These are phyloP conservation scores for Penicillium cosmopolitanum DNA, from an alignment of 495 filamentous ascomycete genomes.

Conservation along the genomic window DNA sequence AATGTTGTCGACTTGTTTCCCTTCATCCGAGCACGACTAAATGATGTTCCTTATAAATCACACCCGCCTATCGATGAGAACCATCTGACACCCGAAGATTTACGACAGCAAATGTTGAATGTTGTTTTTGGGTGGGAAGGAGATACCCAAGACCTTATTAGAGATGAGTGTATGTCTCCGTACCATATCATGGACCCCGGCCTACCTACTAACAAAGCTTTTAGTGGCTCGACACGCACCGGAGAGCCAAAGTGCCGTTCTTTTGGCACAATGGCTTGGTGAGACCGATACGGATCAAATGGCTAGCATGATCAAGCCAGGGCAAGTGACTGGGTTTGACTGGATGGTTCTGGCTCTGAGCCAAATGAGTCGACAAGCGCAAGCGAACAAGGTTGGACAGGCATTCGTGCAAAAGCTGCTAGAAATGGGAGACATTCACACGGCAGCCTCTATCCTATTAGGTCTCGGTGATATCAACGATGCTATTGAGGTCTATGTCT, in stretches of 20 bases:
- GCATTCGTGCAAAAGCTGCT: slow-evolving; percentile 90
- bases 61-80: slow-evolving; percentile 63
- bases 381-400: slow-evolving; percentile 87
- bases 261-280: slow-evolving; percentile 90
- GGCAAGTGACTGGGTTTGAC: slow-evolving; percentile 84
- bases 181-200: not conserved
- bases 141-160: slow-evolving; percentile 79
- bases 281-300: slow-evolving; percentile 82
- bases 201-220: slow-evolving; percentile 14
- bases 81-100: slow-evolving; percentile 76
- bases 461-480: slow-evolving; percentile 92
- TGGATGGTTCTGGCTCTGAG: slow-evolving; percentile 98
- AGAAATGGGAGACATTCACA: slow-evolving; percentile 88
- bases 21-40: slow-evolving; percentile 72
- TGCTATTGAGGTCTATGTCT: slow-evolving; percentile 95
- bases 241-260: slow-evolving; percentile 73
- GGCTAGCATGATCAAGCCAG: slow-evolving; percentile 70
- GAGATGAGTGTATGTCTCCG: slow-evolving; percentile 70
- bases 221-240: slow-evolving; percentile 68
- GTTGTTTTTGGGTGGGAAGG: slow-evolving; percentile 95
- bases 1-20: slow-evolving; percentile 64
- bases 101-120: slow-evolving; percentile 88
- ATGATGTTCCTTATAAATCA: slow-evolving; percentile 77
- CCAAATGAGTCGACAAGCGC: slow-evolving; percentile 75
- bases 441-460: slow-evolving; percentile 86